These are phyloP conservation scores for Chenopodium quinoa DNA, from an alignment of 148 eudicot species.

Conservation along the genomic window DNA sequence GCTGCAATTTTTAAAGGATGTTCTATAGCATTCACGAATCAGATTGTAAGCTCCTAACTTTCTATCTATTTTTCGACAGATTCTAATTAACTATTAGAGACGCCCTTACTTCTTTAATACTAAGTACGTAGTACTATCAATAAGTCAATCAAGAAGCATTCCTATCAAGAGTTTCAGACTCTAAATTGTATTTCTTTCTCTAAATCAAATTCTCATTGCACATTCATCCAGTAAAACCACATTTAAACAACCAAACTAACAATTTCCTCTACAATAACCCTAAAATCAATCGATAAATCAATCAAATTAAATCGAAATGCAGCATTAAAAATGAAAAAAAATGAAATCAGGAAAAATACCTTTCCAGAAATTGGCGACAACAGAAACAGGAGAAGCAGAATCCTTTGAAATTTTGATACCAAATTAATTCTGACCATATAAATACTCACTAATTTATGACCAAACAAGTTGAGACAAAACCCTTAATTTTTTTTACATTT, in stretches of 20 bases:
- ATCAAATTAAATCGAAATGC: neutral
- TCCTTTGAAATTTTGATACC: too few species aligned
- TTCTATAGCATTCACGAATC: slow-evolving; percentile 79
- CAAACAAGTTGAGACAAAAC: too few species aligned
- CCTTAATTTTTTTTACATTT: too few species aligned
- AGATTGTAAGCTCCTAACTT: slow-evolving; percentile 57
- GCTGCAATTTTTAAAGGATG: slow-evolving; percentile 76
- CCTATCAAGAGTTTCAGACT: too few species aligned
- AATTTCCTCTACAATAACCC: neutral
- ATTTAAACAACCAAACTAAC: neutral
- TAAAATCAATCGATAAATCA: neutral
- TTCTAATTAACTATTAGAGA: slow-evolving; percentile 46
- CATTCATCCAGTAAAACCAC: neutral
- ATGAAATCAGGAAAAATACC: slow-evolving; percentile 34
- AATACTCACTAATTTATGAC: too few species aligned
- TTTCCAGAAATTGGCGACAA: slow-evolving; percentile 91
- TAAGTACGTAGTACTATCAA: too few species aligned
- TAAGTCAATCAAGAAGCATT: too few species aligned
- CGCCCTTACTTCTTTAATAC: too few species aligned
- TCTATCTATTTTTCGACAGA: slow-evolving; percentile 32
- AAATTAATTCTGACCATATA: too few species aligned
- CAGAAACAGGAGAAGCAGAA: slow-evolving; percentile 63
- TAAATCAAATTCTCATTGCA: slow-evolving; percentile 74
- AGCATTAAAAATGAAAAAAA: neutral
- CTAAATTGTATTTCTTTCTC: slow-evolving; percentile 58